Evolutionary conservation across 179 eudicot genomes (phyloP).

Genomic region (Spergularia azorica): DNA sequence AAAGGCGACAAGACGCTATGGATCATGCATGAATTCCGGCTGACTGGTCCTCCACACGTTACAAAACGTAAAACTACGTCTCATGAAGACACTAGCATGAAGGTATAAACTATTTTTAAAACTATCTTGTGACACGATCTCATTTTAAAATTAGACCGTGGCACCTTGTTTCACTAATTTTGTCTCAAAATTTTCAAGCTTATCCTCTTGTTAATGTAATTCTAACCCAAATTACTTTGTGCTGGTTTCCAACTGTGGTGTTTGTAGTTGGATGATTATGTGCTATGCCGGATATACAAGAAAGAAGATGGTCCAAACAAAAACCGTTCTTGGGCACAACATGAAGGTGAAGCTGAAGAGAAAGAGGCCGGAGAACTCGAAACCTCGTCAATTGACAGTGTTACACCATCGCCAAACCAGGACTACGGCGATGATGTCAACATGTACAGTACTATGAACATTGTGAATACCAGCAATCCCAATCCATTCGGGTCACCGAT

Average conservation of each 20-base stretch:
- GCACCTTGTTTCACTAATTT: neutral
- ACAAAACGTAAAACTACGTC: neutral
- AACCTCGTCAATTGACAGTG: neutral
- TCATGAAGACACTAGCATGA: neutral
- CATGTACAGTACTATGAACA: neutral
- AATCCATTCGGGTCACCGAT: too few relatives aligned
- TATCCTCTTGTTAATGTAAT: neutral
- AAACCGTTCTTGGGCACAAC: neutral
- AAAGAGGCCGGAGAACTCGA: neutral
- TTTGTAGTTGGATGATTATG: constrained; percentile 9
- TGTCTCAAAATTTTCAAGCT: neutral
- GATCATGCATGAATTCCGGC: constrained; percentile 16
- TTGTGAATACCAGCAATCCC: too few relatives aligned
- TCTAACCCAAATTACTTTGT: neutral
- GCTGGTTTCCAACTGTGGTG: neutral
- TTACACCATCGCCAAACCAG: neutral
- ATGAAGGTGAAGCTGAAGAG: neutral
- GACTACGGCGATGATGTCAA: neutral
- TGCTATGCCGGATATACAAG: constrained; percentile 8
- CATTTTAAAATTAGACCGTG: too few relatives aligned
- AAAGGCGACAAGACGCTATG: constrained; percentile 2
- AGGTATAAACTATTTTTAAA: neutral
- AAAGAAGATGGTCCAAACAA: neutral
- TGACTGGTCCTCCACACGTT: neutral
- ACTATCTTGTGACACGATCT: too few relatives aligned